Percentiles rank a stretch among this genome's conserved stretches.
Evolutionary conservation across 1,284 basidiomycete species (phyloP).

Genomic region (Heterobasidion irregulare): DNA sequence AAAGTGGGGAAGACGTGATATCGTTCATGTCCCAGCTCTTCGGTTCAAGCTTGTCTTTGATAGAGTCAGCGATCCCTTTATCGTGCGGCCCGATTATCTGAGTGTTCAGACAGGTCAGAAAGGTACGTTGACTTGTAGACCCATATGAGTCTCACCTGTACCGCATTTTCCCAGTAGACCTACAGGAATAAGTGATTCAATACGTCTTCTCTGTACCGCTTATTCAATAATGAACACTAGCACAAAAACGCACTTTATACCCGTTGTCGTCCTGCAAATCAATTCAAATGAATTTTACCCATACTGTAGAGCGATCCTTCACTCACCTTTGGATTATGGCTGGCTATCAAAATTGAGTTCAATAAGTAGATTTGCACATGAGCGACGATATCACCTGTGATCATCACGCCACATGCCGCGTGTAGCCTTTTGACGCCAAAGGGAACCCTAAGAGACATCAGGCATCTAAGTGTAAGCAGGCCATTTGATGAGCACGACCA

Average conservation of each 20-base stretch:
- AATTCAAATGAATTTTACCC: neutral
- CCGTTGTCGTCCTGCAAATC: conserved; percentile 68
- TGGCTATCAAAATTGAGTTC: conserved; percentile 35
- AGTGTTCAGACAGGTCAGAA: no score
- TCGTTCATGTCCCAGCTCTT: conserved; percentile 34
- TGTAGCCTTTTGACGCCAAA: conserved; percentile 60
- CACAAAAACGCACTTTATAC: conserved; percentile 50
- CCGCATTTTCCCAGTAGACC: conserved; percentile 84
- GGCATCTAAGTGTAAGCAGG: neutral
- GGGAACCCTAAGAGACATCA: conserved; percentile 48
- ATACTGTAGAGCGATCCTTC: neutral
- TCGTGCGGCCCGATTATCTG: conserved; percentile 82
- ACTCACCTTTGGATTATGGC: conserved; percentile 75
- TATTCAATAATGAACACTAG: neutral
- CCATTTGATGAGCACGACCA: no score
- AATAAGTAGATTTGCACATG: neutral
- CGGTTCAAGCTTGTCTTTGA: conserved; percentile 54
- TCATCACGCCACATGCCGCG: conserved; percentile 81
- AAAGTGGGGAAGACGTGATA: conserved; percentile 31
- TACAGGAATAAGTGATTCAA: conserved; percentile 15
- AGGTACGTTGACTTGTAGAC: no score
- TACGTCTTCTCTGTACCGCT: neutral
- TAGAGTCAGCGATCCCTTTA: conserved; percentile 59
- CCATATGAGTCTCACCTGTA: conserved; percentile 43
- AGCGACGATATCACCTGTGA: conserved; percentile 49